phyloP scores from a whole-genome alignment of 345 rosid species.

The Hirschfeldia incana region DNA sequence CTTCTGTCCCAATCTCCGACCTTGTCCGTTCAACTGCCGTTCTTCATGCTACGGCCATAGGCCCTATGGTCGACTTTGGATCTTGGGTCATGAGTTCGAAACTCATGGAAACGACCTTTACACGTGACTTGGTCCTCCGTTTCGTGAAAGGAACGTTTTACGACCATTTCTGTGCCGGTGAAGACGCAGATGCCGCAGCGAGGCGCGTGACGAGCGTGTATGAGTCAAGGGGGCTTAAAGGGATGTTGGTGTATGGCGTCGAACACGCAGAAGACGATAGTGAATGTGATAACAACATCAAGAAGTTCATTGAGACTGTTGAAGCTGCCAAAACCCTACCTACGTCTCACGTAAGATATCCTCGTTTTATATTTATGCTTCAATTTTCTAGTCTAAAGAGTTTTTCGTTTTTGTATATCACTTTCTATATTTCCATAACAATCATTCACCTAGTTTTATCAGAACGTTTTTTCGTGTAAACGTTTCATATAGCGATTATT shows the following conservation, averaged over 20 bases:
- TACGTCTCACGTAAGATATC: conserved; percentile 58
- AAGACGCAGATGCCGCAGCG: conserved; percentile 44
- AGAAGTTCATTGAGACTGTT: conserved; percentile 56
- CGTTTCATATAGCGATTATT: not conserved
- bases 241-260: conserved; percentile 71
- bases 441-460: not conserved
- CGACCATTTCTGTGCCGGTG: conserved; percentile 88
- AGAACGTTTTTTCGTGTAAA: not conserved
- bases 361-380: not conserved
- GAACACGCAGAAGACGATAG: conserved; percentile 58
- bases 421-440: not conserved
- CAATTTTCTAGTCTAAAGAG: not conserved
- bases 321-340: conserved; percentile 61
- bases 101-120: conserved; percentile 46
- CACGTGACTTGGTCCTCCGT: conserved; percentile 44
- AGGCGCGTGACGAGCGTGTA: conserved; percentile 43
- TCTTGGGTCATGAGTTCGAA: conserved; percentile 70
- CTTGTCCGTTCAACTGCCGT: conserved; percentile 54
- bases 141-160: conserved; percentile 59
- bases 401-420: not conserved
- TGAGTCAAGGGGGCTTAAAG: conserved; percentile 60
- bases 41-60: conserved; percentile 59
- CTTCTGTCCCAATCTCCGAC: conserved; percentile 43
- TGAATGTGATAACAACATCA: conserved; percentile 63
- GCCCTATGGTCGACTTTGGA: conserved; percentile 70